Evolutionary conservation across 495 filamentous ascomycete species (phyloP), one percentile per base, ranked within the genome.

Genomic region (Annulohypoxylon maeteangense): DNA sequence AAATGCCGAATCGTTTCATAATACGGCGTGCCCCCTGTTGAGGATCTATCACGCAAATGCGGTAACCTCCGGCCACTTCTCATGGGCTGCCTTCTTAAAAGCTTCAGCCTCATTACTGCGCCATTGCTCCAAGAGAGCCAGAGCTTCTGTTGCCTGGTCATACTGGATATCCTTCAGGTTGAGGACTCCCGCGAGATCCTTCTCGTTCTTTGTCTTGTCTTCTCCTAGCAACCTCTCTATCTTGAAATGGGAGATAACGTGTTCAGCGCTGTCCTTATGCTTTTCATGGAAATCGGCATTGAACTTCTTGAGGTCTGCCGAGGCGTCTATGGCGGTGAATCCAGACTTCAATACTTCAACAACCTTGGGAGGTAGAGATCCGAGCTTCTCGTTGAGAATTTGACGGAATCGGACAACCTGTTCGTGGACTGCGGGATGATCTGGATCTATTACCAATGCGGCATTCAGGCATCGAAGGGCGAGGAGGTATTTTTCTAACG

Each of bases 391-490:
- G 55, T 87, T 86, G 23, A 94, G 80, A 29, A 87, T 82, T 72
- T 89, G 84, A 57, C 87, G 90, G 79, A 98, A 89, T 65, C 87
- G 86, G 61, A 91, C 76, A 27, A 87, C 82, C 75, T 97, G 93
- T 70, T 94, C 88, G 78, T 95, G 91, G 20, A 94, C 85, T 55
- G 85, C 88, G n/a, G 93, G 87, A 75, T 95, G 83, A 25, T 90
- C 86, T 4, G 89, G 80, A 65, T 94, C 88, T 32, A 97, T 80
- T 7, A 86, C 80, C 44, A 86, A 81, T 29, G 92, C 90, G 22
- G 92, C 92, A 34, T 91, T 84, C 45, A 98, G 85, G 77, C 92
- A 97, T 74, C 92, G 93, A 63, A 98, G 82, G 7, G 96, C 95
- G 54, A 95, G 88, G 11, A 94, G 81, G 67, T 90, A 89, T 82